phyloP scores from a whole-genome alignment of 768 basidiomycete species.

The Chalciporus chontae region DNA sequence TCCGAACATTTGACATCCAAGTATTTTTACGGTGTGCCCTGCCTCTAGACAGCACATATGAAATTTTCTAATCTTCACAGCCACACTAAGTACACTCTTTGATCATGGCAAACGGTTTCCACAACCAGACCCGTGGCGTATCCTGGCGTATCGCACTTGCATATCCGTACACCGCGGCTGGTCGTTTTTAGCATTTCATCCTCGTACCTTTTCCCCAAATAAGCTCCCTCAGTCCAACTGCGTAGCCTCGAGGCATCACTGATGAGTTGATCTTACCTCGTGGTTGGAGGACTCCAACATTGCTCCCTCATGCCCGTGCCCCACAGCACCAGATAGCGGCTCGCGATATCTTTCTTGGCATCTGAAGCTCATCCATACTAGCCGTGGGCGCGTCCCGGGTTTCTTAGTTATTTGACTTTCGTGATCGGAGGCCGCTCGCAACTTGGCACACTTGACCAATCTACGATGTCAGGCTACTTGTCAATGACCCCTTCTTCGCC shows the following conservation, averaged over 20 bases:
- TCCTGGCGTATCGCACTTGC: conserved; percentile 1
- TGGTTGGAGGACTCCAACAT: conserved; percentile 4
- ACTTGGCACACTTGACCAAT: background rate
- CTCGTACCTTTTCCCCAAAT: conserved; percentile 14
- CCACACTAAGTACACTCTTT: background rate
- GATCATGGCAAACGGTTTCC: background rate
- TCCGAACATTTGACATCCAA: background rate
- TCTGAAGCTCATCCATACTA: background rate
- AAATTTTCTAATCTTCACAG: conserved; percentile 6
- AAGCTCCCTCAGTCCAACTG: conserved; percentile 3
- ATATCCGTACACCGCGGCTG: conserved; percentile 3
- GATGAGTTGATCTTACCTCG: conserved; percentile 22
- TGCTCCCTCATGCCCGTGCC: conserved; percentile 3
- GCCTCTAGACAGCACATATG: conserved; percentile 6
- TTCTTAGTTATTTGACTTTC: background rate
- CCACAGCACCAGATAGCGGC: background rate
- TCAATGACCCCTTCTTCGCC: background rate
- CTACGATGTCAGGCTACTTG: background rate
- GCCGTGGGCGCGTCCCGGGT: background rate
- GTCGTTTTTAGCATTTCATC: background rate
- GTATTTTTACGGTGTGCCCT: background rate
- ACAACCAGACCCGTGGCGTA: background rate
- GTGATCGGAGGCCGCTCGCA: background rate
- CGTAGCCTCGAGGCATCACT: conserved; percentile 28
- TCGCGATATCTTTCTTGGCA: conserved; percentile 3